Evolutionary conservation across 139 green algal species (phyloP), one percentile per base, ranked within the genome.

Genomic region (Diplosphaera chodatii): DNA sequence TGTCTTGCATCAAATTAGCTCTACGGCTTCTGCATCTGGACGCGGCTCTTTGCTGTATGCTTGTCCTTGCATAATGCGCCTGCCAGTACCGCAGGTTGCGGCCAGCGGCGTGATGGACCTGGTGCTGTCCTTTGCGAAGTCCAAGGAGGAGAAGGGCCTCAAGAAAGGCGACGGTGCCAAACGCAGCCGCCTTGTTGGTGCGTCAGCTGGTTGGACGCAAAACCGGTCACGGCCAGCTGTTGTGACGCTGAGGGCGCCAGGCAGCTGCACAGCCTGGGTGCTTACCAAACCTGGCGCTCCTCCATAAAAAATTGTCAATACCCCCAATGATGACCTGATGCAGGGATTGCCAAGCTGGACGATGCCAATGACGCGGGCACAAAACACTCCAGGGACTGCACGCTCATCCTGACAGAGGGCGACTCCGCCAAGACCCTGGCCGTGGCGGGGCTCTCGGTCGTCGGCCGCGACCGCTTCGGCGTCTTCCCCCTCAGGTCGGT

Each of bases 371-470:
- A 98, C 63, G 96, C 96, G 0, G 96, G 96, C 66, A 89, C 86
- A 0, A 77, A 85, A 29, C 90, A 92, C 76, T 93, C 84, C 13
- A 68, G 89, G 72, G 28, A 92, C 30, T 99, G 96, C 90, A 99
- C 96, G 25, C 85, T 99, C n/a, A 99, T 99, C 82, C 85, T 99
- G 41, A 99, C 96, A 0, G 96, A 99, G 84, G 96, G 96, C 56
- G 96, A 99, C 85, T 95, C 85, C 20, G 96, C 96, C 67, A 99
- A 99, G 84, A 76, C 96, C 3, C 87, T 99, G 76, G 96, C 94
- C 29, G 90, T 99, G 65, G 90, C 78, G 32, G 96, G 96, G 16
- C 85, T 99, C 4, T 88, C 79, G 71, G 92, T 99, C 32, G 93
- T 98, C 18, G 96, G 96, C 3, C 82, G 96, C 22, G 93, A 99